Conservation (phyloP, 1,284 basidiomycete genomes). For the Sphagnurus paluster region DNA sequence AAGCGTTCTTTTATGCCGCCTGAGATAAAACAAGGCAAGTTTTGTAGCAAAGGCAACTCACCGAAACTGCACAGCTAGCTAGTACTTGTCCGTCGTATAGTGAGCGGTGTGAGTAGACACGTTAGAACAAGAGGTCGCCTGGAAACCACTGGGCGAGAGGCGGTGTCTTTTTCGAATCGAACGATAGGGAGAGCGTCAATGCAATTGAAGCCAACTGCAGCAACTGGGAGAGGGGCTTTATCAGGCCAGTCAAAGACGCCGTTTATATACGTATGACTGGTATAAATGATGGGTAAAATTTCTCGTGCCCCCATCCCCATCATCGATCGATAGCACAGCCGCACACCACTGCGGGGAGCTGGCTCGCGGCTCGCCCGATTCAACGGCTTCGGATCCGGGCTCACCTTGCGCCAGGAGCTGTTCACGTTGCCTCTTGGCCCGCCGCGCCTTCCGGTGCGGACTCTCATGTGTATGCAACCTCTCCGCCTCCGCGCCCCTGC, state of each 20-base stretch:
- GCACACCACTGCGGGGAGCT: background rate
- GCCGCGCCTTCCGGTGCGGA: no score
- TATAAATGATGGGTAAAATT: conserved; percentile 5
- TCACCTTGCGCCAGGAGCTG: background rate
- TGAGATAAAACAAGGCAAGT: background rate
- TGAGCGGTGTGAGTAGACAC: background rate
- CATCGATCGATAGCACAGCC: background rate
- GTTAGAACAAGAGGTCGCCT: conserved; percentile 6
- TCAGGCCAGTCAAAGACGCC: background rate
- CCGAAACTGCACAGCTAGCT: conserved; percentile 1
- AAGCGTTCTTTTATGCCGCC: background rate
- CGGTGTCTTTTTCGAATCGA: conserved; percentile 1
- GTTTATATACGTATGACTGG: conserved; percentile 4
- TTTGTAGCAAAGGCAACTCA: conserved; percentile 1
- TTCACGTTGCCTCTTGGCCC: background rate
- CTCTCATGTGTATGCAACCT: background rate
- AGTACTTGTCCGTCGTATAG: conserved; percentile 5
- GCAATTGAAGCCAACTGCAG: no score
- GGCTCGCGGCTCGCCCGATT: background rate
- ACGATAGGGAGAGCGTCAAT: conserved; percentile 5
- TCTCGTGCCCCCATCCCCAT: background rate
- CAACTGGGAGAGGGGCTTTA: conserved; percentile 6
- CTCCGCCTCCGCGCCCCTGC: no score
- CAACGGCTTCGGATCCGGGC: background rate
- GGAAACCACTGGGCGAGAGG: conserved; percentile 5